These are phyloP conservation scores for Vitis hybrid DNA, from an alignment of 177 flowering plant species.

Conservation along the genomic window DNA sequence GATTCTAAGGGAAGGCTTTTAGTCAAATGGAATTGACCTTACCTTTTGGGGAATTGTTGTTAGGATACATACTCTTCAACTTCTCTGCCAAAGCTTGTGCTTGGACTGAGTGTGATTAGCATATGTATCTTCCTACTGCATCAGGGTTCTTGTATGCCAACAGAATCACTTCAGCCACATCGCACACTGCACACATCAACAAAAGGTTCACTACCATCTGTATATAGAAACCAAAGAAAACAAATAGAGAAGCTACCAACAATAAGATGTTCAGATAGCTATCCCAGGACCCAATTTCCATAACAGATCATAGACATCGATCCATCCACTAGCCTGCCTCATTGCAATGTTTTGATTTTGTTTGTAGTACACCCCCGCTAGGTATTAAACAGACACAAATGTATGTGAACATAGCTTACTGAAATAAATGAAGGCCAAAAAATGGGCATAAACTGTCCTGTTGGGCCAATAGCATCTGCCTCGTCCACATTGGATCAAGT, in stretches of 20 bases:
- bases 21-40: background rate
- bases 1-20: background rate
- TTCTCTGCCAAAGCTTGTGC: constrained; percentile 1
- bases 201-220: background rate
- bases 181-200: constrained; percentile 8
- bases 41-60: constrained; percentile 3
- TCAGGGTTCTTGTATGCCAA: constrained; percentile 6
- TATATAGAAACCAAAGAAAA: background rate
- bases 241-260: background rate
- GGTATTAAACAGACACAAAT: too few species aligned
- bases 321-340: too few species aligned
- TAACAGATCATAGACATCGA: background rate
- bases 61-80: constrained; percentile 8
- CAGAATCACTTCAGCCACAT: constrained; percentile 4
- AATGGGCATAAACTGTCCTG: too few species aligned
- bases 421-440: too few species aligned
- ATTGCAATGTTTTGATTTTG: too few species aligned
- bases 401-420: too few species aligned
- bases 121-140: constrained; percentile 9
- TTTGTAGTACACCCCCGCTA: too few species aligned
- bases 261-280: background rate
- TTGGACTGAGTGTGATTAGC: background rate
- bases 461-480: too few species aligned
- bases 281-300: too few species aligned
- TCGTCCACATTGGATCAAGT: too few species aligned